Percentiles rank a stretch among this genome's conserved stretches.
Conservation (phyloP, 257 asterid species). For the Nicotiana undulata region DNA sequence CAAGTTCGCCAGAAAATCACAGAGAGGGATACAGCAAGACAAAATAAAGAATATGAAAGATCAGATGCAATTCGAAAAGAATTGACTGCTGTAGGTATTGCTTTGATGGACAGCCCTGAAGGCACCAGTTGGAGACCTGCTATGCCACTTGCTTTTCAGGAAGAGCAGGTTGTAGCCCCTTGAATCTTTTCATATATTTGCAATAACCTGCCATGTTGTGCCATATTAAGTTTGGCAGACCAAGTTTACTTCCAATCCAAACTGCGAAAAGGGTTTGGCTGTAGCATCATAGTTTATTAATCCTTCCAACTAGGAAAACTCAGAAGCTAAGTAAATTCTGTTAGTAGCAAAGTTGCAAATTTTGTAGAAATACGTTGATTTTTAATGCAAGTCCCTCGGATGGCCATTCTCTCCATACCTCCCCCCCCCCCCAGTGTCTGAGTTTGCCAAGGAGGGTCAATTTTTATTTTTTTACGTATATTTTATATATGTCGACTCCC, state of each 20-base stretch:
- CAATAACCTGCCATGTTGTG: background rate
- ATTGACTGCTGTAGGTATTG: slow-evolving; percentile 70
- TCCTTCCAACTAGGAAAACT: background rate
- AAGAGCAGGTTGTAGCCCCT: slow-evolving; percentile 26
- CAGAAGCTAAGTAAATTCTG: background rate
- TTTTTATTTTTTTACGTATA: too few relatives aligned
- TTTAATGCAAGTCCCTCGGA: background rate
- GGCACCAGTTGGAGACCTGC: slow-evolving; percentile 64
- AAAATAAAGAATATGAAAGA: slow-evolving; percentile 69
- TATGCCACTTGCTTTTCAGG: slow-evolving; percentile 48
- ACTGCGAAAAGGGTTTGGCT: background rate
- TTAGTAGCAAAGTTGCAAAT: background rate
- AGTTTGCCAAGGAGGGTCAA: too few relatives aligned
- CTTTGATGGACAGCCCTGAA: slow-evolving; percentile 80
- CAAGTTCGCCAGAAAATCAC: slow-evolving; percentile 41
- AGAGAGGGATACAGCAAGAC: slow-evolving; percentile 55
- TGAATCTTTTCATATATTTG: slow-evolving; percentile 19
- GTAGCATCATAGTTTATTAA: background rate
- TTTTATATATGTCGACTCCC: too few relatives aligned
- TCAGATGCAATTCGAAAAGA: slow-evolving; percentile 72
- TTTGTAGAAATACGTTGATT: background rate
- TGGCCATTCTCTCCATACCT: too few relatives aligned
- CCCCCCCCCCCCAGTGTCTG: too few relatives aligned
- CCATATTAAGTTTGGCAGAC: background rate
- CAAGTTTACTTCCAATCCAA: background rate